Evolutionary conservation across 106 monocot genomes (phyloP), one percentile per base, ranked within the genome.

Genomic region (Phalaenopsis aphrodite): DNA sequence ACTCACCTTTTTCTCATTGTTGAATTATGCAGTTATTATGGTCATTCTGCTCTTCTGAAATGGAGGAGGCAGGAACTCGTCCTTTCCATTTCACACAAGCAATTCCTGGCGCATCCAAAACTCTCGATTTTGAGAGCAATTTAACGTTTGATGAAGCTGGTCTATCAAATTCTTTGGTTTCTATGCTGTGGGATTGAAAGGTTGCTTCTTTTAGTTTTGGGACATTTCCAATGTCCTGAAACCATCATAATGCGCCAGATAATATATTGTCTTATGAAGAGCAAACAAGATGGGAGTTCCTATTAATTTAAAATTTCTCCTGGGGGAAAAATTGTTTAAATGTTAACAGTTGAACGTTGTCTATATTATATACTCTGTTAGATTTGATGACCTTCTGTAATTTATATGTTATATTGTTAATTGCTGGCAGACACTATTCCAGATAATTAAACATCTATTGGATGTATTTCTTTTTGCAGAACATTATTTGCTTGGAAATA

Each of bases 31-130:
- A 92, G 92, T 75, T 92, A 55, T 79, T 92, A 75, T 89, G 92
- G 92, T 86, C 92, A 7, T 88, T 89, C 72, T 87, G 89, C 87
- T 83, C 55, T 69, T 77, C 87, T 41, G 69, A 82, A 65, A 12
- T 92, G 52, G 89, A 84, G 56, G 89, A 79, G 15, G 84, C 81
- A 11, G 78, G 37, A 16, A 76, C 47, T 67, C 84, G 76, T 18
- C 81, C 86, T 18, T 92, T 92, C 87, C 84, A 82, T 82, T 92
- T 92, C 52, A 84, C 86, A 6, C 86, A 87, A 75, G 82, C 89
- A 55, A 84, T 92, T 84, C 92, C 92, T 42, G 87, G 92, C 8
- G 87, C 87, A 42, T 61, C 92, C 3, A 87, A 88, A 73, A 84
- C 21, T 39, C 81, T 92, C 46, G 84, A 89, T 15, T 92, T 71